Evolutionary conservation across 495 filamentous ascomycete genomes (phyloP).

Genomic region (Neurospora pannonica): DNA sequence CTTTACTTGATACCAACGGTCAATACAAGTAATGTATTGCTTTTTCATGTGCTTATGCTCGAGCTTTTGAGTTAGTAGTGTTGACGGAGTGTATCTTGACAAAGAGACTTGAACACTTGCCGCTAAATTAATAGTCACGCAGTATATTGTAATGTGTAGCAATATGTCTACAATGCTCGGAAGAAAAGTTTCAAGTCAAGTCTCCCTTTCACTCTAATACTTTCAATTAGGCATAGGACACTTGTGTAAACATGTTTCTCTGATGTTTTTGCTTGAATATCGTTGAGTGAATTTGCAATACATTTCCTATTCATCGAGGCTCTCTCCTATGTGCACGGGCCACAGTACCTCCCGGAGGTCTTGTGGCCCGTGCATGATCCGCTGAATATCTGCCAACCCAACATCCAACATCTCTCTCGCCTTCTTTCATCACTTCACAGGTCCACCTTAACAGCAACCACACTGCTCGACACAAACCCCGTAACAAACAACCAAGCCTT

Average conservation of each 20-base stretch:
- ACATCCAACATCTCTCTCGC: background rate
- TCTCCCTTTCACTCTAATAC: background rate
- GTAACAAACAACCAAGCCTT: slow-evolving; percentile 51
- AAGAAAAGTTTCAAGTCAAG: no score
- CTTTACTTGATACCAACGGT: background rate
- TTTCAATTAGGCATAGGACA: background rate
- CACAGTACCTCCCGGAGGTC: background rate
- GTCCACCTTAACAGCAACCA: slow-evolving; percentile 47
- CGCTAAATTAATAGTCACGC: no score
- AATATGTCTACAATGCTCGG: no score
- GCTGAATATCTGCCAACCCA: background rate
- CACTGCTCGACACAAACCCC: slow-evolving; percentile 43
- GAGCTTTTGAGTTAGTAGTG: background rate
- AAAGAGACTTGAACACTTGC: no score
- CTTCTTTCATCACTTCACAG: slow-evolving; percentile 17
- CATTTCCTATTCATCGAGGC: background rate
- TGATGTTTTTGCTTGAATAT: background rate
- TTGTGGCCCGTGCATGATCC: background rate
- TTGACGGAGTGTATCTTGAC: no score
- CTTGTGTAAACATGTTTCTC: background rate
- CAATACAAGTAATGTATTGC: background rate
- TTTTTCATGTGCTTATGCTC: background rate
- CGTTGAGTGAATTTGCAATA: background rate
- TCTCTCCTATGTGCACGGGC: background rate
- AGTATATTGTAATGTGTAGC: no score